Evolutionary conservation across 2,329 filamentous ascomycete species (phyloP).

Genomic region (Monosporascus cannonballus): DNA sequence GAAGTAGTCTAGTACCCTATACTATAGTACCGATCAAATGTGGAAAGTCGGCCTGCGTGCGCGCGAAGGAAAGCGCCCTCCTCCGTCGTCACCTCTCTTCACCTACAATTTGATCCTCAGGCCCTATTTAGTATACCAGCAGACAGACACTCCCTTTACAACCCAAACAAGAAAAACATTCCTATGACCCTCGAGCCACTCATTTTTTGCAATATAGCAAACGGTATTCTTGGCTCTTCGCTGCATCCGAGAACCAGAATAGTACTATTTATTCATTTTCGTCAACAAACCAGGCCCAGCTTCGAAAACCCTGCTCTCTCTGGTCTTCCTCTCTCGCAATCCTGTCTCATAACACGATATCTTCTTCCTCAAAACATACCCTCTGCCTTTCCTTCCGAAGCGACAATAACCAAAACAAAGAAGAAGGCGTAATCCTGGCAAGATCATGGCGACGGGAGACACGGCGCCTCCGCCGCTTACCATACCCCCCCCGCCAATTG

Average conservation of each 20-base stretch:
- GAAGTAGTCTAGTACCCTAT: too few species aligned
- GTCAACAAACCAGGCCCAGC: not conserved
- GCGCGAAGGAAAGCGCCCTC: not conserved
- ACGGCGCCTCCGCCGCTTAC: slow-evolving; percentile 42
- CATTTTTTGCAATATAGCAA: slow-evolving; percentile 10
- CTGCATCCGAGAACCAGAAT: slow-evolving; percentile 8
- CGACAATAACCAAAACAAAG: not conserved
- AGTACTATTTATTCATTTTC: slow-evolving; percentile 6
- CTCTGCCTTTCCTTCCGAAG: not conserved
- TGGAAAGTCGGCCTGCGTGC: not conserved
- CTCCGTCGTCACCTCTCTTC: not conserved
- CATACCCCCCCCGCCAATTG: slow-evolving; percentile 41
- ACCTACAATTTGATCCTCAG: not conserved
- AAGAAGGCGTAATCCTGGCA: not conserved
- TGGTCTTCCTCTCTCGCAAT: not conserved
- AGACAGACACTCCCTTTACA: not conserved
- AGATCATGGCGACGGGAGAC: slow-evolving; percentile 44
- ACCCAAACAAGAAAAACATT: not conserved
- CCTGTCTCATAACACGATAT: too few species aligned
- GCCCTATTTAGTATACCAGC: not conserved
- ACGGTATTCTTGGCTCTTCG: slow-evolving; percentile 4
- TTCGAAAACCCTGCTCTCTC: not conserved
- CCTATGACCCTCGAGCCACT: slow-evolving; percentile 12
- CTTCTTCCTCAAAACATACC: not conserved
- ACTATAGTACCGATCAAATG: not conserved